phyloP scores from a whole-genome alignment of 2,329 filamentous ascomycete species.

The Plectosphaerella plurivora region DNA sequence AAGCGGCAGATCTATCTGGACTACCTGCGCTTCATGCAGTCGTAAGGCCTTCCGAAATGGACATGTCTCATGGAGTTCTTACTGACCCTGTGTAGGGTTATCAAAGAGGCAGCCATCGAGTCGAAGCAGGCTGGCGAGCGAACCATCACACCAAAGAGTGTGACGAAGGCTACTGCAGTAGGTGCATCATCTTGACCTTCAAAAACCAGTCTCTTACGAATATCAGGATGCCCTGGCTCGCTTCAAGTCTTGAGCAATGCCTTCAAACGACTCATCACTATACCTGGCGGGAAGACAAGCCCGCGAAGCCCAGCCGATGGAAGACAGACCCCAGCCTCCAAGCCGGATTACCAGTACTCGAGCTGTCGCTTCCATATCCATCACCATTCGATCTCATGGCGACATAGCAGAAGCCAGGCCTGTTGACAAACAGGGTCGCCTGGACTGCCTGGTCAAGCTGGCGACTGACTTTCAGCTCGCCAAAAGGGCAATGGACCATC shows the following conservation, averaged over 20 bases:
- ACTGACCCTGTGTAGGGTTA: constrained; percentile 47
- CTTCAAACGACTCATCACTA: too few relatives aligned
- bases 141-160: constrained; percentile 67
- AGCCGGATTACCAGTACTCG: too few relatives aligned
- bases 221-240: constrained; percentile 59
- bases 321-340: too few relatives aligned
- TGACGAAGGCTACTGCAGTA: constrained; percentile 75
- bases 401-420: too few relatives aligned
- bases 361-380: too few relatives aligned
- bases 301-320: too few relatives aligned
- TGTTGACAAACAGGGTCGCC: too few relatives aligned
- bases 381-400: too few relatives aligned
- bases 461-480: too few relatives aligned
- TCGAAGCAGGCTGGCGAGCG: constrained; percentile 71
- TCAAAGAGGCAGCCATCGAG: constrained; percentile 75
- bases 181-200: constrained; percentile 18
- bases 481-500: too few relatives aligned
- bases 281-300: too few relatives aligned
- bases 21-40: constrained; percentile 77
- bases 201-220: neutral
- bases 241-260: constrained; percentile 49
- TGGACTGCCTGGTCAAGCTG: too few relatives aligned
- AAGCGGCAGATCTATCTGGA: constrained; percentile 69
- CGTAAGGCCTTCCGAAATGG: constrained; percentile 28
- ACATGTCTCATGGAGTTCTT: neutral